These are phyloP conservation scores for Dorcoceras hygrometricum DNA, from an alignment of 257 asterid species.

Conservation along the genomic window DNA sequence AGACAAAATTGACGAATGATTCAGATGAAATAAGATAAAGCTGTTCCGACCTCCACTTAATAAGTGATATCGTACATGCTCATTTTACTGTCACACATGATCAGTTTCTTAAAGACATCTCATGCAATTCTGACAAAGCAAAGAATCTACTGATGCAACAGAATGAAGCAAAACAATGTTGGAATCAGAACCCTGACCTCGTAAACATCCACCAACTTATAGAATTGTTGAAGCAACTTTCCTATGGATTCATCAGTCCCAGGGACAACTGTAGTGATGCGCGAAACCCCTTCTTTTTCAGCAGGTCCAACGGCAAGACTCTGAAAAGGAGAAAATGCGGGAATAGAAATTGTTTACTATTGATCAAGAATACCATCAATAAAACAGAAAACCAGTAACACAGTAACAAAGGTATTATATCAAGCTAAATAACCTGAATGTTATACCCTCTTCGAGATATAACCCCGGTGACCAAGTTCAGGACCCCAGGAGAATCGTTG, in stretches of 20 bases:
- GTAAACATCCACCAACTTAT: conserved; percentile 74
- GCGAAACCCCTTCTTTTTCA: conserved; percentile 72
- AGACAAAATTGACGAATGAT: neutral
- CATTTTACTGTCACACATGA: neutral
- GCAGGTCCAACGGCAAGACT: conserved; percentile 95
- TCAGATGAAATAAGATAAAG: neutral
- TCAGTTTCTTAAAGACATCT: neutral
- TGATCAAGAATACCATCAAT: conserved; percentile 11
- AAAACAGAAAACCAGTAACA: conserved; percentile 3
- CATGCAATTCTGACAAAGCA: neutral
- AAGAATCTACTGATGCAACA: neutral
- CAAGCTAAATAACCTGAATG: conserved; percentile 51
- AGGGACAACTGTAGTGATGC: conserved; percentile 88
- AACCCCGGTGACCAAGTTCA: conserved; percentile 81
- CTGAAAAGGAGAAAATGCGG: conserved; percentile 37
- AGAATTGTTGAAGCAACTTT: conserved; percentile 70
- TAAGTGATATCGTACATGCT: no score
- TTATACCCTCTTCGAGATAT: conserved; percentile 83
- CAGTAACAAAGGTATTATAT: conserved; percentile 1
- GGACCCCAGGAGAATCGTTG: conserved; percentile 71
- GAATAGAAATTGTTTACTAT: conserved; percentile 19
- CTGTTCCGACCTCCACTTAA: neutral
- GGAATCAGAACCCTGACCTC: conserved; percentile 44
- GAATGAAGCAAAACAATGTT: neutral
- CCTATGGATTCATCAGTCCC: conserved; percentile 75